These are phyloP conservation scores for Heimioporus sp. DNA, from an alignment of 768 basidiomycete genomes.

Conservation along the genomic window DNA sequence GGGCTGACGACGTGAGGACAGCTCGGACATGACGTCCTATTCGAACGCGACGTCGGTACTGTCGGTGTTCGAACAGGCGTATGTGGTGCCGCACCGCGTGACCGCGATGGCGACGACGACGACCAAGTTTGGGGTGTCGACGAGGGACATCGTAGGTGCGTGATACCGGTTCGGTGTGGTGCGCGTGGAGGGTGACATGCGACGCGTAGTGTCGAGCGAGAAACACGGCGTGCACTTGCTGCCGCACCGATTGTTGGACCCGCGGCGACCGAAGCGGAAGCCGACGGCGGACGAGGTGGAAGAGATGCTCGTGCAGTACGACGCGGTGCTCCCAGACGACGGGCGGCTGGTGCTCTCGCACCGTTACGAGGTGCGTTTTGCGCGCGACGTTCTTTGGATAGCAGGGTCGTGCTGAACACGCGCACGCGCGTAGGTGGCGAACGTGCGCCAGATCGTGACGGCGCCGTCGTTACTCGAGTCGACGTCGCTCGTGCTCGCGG, in stretches of 20 bases:
- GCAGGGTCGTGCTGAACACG: not conserved
- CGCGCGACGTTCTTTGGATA: not conserved
- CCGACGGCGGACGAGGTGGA: constrained; percentile 76
- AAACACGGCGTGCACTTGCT: constrained; percentile 74
- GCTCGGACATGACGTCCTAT: constrained; percentile 54
- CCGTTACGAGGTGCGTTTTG: constrained; percentile 46
- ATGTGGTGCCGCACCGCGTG: constrained; percentile 65
- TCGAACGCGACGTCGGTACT: constrained; percentile 53
- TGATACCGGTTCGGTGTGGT: constrained; percentile 3
- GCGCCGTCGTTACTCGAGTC: constrained; percentile 88
- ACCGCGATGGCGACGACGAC: constrained; percentile 70
- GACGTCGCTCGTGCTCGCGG: constrained; percentile 83
- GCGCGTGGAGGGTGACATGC: not conserved
- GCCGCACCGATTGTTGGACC: constrained; percentile 73
- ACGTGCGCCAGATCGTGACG: constrained; percentile 66
- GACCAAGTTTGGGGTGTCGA: constrained; percentile 86
- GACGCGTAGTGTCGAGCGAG: constrained; percentile 66
- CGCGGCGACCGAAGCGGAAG: constrained; percentile 77
- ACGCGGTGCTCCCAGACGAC: constrained; percentile 74
- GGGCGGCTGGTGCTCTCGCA: constrained; percentile 56
- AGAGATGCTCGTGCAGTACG: constrained; percentile 84
- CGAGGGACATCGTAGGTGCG: constrained; percentile 83
- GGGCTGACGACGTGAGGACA: constrained; percentile 19
- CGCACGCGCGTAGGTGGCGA: constrained; percentile 51
- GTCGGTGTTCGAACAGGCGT: constrained; percentile 65